Evolutionary conservation across 345 rosid species (phyloP), one percentile per base, ranked within the genome.

Genomic region (Streptanthus diversifolius): DNA sequence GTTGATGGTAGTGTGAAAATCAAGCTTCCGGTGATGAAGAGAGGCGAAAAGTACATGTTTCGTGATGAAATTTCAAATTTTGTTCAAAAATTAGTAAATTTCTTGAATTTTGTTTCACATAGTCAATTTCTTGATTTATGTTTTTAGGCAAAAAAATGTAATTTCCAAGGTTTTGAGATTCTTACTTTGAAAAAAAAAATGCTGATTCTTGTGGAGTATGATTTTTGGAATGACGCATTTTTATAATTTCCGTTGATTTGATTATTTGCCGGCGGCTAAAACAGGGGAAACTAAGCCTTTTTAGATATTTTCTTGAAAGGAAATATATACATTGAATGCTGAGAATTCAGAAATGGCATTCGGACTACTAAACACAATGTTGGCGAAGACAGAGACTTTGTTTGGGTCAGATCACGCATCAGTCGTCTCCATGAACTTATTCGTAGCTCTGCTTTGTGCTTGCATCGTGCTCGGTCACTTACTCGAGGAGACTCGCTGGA

Each of bases 381-480:
- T 75, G 78, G 80, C 68, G 19, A 73, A 73, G 59, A 15, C 83
- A 56, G 74, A 72, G 56, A 27, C 63, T 58, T 18, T 82, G 12
- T 33, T 80, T 0, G 73, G 76, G 32, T 89, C 97, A 0, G 97
- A 89, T 77, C 93, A 90, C 33, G 74, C 79, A 10, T 93, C 97
- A 8, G 86, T 93, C 15, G 97, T 87, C 65, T 86, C 98, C 2
- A 86, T 93, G 84, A 93, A 89, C 84, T 79, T 93, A 52, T 93
- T 89, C 59, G 98, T 93, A 9, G 96, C 96, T 24, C 85, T 93
- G 54, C 89, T 93, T 37, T 87, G 97, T 24, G 92, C 80, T 8
- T 93, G 97, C 62, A 90, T 93, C 22, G 86, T 93, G 53, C 80
- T 90, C 5, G 98, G 98, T 15, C 98, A 90, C 76, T 79, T 93